Conservation (phyloP, 2,329 filamentous ascomycete genomes). For the Lanzia echinophila region DNA sequence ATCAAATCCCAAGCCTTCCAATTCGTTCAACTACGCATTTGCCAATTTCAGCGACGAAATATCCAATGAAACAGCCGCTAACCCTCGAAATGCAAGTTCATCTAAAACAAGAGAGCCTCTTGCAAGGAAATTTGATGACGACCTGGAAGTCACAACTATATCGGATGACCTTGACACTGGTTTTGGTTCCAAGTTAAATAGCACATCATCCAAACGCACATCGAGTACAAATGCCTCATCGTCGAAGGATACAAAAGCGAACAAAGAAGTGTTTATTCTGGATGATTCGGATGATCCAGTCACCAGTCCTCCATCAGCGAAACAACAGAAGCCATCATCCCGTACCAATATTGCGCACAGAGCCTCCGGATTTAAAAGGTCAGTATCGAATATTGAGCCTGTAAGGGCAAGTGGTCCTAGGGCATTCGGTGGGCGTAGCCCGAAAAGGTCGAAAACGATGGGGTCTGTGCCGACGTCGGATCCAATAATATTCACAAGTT, state of each 20-base stretch:
- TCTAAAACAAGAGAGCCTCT: neutral
- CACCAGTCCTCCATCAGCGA: slow-evolving; percentile 12
- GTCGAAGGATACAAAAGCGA: neutral
- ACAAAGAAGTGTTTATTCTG: neutral
- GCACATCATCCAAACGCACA: neutral
- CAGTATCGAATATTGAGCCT: slow-evolving; percentile 32
- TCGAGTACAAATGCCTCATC: neutral
- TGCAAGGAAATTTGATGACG: neutral
- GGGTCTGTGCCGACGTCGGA: slow-evolving; percentile 22
- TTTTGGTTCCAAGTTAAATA: slow-evolving; percentile 12
- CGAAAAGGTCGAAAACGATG: slow-evolving; percentile 32
- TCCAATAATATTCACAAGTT: slow-evolving; percentile 26
- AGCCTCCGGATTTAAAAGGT: slow-evolving; percentile 14
- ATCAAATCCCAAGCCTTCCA: neutral
- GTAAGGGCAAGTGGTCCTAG: slow-evolving; percentile 21
- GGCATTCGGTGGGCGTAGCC: slow-evolving; percentile 21
- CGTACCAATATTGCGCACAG: slow-evolving; percentile 1
- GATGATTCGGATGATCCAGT: slow-evolving; percentile 30
- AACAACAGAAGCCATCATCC: neutral
- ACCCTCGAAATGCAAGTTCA: neutral
- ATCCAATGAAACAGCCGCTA: neutral
- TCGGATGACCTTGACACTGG: slow-evolving; percentile 38
- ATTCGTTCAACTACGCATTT: neutral
- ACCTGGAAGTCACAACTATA: neutral
- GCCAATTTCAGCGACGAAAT: neutral